Evolutionary conservation across 2,329 filamentous ascomycete species (phyloP).

Genomic region (Bipolaris zeicola): DNA sequence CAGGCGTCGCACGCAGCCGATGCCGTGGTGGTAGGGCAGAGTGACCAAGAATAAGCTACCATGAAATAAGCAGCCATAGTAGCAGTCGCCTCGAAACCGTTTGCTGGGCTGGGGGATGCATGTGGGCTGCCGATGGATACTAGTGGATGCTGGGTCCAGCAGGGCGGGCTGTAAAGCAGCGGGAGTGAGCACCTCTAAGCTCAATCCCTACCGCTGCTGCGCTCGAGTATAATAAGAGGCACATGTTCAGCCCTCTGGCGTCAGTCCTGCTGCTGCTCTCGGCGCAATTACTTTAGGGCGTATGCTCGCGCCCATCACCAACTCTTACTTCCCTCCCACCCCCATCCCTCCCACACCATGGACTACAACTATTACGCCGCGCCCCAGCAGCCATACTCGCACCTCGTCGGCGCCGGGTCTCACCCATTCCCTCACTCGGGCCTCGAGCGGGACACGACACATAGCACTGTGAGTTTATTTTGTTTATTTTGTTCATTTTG

Average conservation of each 20-base stretch:
- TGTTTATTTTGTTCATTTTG: neutral
- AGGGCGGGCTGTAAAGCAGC: conserved; percentile 14
- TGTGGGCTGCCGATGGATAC: conserved; percentile 16
- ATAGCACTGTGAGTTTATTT: conserved; percentile 37
- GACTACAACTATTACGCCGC: conserved; percentile 62
- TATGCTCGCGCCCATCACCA: neutral
- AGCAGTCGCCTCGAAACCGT: conserved; percentile 6
- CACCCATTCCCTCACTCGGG: conserved; percentile 38
- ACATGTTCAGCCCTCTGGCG: conserved; percentile 16
- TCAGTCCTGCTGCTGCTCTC: too few species aligned
- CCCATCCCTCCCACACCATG: conserved; percentile 48
- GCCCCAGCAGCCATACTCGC: conserved; percentile 53
- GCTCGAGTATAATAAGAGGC: conserved; percentile 23
- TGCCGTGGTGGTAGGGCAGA: neutral
- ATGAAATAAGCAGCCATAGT: conserved; percentile 9
- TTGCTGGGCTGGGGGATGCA: conserved; percentile 18
- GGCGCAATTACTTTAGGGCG: too few species aligned
- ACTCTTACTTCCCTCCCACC: neutral
- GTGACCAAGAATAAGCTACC: neutral
- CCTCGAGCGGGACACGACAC: conserved; percentile 48
- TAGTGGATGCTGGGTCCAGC: conserved; percentile 3
- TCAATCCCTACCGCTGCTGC: conserved; percentile 10
- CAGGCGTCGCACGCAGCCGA: conserved; percentile 2
- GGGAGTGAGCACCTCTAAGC: conserved; percentile 22
- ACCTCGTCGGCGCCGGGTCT: conserved; percentile 55